These are phyloP conservation scores for Silene vulgaris DNA, from an alignment of 179 eudicot species.

Conservation along the genomic window DNA sequence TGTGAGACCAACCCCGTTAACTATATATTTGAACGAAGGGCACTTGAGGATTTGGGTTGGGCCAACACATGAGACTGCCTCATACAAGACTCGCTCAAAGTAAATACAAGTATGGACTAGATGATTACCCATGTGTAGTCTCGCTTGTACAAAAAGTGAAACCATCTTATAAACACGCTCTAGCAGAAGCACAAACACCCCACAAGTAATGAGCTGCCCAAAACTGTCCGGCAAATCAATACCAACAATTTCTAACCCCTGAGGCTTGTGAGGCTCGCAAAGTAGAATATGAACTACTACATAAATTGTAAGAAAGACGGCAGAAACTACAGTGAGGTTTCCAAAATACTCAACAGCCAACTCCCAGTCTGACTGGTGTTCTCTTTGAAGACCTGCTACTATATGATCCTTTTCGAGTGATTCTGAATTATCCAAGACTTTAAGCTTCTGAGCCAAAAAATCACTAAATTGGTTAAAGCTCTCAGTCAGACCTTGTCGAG, in stretches of 20 bases:
- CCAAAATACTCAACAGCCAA: conserved; percentile 58
- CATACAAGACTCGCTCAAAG: not conserved
- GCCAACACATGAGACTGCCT: not conserved
- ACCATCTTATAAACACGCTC: conserved; percentile 61
- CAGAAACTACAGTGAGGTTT: conserved; percentile 61
- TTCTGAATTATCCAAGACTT: conserved; percentile 30
- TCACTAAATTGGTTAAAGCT: conserved; percentile 58
- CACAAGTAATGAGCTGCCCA: conserved; percentile 65
- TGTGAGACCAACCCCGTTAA: not conserved
- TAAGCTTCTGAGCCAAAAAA: conserved; percentile 48
- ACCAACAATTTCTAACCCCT: conserved; percentile 68
- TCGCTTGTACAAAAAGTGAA: conserved; percentile 71
- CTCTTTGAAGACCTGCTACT: conserved; percentile 51
- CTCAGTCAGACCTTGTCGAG: conserved; percentile 71
- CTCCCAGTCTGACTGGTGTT: conserved; percentile 63
- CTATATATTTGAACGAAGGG: not conserved
- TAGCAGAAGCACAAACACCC: conserved; percentile 47
- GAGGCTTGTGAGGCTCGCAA: conserved; percentile 42
- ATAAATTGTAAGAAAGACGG: conserved; percentile 40
- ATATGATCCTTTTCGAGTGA: conserved; percentile 46
- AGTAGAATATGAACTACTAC: conserved; percentile 59
- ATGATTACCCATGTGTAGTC: conserved; percentile 57
- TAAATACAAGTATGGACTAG: conserved; percentile 1
- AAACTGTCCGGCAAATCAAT: conserved; percentile 79
- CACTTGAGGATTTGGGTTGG: not conserved